Conservation (phyloP, 257 asterid species). For the Lycium barbarum region DNA sequence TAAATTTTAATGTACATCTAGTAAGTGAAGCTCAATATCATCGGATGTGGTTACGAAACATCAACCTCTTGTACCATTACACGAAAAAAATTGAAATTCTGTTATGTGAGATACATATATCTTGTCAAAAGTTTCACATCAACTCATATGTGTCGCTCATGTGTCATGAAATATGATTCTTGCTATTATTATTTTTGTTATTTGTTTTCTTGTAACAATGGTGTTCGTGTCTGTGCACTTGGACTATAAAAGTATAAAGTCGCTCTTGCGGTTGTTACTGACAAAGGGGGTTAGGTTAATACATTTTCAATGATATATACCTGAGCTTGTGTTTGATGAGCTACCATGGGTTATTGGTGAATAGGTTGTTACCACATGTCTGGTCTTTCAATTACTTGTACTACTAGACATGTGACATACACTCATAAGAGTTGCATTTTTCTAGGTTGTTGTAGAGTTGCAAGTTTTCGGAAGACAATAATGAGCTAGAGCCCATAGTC, state of each 20-base stretch:
- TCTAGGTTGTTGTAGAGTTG: slow-evolving; percentile 3
- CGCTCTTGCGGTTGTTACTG: background rate
- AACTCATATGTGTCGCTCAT: background rate
- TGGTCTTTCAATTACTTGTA: background rate
- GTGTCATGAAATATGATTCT: background rate
- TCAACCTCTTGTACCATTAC: background rate
- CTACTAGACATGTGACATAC: background rate
- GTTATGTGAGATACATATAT: background rate
- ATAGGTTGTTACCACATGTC: background rate
- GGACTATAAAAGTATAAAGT: background rate
- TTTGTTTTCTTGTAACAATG: background rate
- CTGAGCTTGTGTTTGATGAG: slow-evolving; percentile 13
- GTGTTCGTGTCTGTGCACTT: background rate
- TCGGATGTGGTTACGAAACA: background rate
- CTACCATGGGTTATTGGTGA: slow-evolving; percentile 5
- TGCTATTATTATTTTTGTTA: background rate
- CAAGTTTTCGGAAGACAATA: background rate
- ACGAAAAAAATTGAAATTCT: background rate
- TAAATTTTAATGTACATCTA: background rate
- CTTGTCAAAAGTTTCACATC: background rate
- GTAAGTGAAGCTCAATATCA: background rate
- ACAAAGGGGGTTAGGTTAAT: background rate
- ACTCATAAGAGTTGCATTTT: background rate
- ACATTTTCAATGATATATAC: background rate
- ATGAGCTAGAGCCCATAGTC: background rate